phyloP scores from a whole-genome alignment of 305 asterid genomes.

The Andrographis paniculata region DNA sequence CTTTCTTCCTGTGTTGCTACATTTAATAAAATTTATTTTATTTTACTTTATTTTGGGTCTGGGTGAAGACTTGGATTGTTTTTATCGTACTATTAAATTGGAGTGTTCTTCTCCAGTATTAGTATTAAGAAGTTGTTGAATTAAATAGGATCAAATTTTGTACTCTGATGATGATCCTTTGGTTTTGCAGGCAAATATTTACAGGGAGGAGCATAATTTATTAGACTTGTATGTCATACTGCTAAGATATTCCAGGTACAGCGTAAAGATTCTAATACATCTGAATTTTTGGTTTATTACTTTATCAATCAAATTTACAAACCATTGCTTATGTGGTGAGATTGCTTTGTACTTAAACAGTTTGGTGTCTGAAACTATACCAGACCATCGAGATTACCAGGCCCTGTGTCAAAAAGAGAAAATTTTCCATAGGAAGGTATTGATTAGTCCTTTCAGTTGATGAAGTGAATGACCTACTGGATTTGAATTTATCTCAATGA shows the following conservation, averaged over 20 bases:
- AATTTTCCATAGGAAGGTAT: slow-evolving; percentile 45
- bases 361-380: slow-evolving; percentile 91
- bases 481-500: slow-evolving; percentile 17
- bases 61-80: slow-evolving; percentile 7
- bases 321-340: slow-evolving; percentile 16
- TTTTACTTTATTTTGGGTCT: slow-evolving; percentile 4
- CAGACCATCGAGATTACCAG: slow-evolving; percentile 71
- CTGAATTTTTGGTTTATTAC: slow-evolving; percentile 7
- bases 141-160: neutral
- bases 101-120: neutral
- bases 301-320: slow-evolving; percentile 9
- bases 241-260: slow-evolving; percentile 82
- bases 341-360: slow-evolving; percentile 34
- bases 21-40: neutral
- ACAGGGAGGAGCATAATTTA: slow-evolving; percentile 66
- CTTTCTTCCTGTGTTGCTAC: neutral
- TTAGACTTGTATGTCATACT: slow-evolving; percentile 74
- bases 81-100: too few relatives aligned
- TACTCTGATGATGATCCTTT: neutral
- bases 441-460: slow-evolving; percentile 18
- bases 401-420: slow-evolving; percentile 44
- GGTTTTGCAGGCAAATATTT: slow-evolving; percentile 59
- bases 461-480: neutral
- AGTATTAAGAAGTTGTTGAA: slow-evolving; percentile 1
- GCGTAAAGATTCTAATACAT: slow-evolving; percentile 9